Percentiles rank a stretch among this genome's conserved stretches.
Evolutionary conservation across 352 stramenopile genomes (phyloP).

Genomic region (Globisporangium carolinianum): DNA sequence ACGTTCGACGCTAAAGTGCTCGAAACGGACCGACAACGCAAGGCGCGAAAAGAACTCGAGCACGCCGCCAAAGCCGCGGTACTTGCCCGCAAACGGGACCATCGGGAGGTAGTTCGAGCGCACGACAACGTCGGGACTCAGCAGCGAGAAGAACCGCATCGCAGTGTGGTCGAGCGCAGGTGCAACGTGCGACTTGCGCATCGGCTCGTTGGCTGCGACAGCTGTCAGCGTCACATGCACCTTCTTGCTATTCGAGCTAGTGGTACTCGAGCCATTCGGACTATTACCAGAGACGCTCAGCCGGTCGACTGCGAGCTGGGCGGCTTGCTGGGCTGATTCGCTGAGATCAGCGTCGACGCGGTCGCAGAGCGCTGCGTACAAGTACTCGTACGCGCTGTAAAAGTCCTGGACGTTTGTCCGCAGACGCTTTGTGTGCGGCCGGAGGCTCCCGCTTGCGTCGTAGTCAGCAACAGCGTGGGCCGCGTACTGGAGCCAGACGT

Average conservation of each 20-base stretch:
- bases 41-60: conserved; percentile 75
- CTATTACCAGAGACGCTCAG: background rate
- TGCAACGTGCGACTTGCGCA: conserved; percentile 35
- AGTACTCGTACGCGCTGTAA: conserved; percentile 71
- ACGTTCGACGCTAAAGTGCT: conserved; percentile 72
- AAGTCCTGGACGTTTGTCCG: conserved; percentile 60
- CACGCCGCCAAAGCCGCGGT: conserved; percentile 63
- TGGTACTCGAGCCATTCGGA: conserved; percentile 2
- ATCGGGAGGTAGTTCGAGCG: conserved; percentile 87
- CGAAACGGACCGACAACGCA: conserved; percentile 56
- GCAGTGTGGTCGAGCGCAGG: conserved; percentile 56
- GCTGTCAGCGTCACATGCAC: conserved; percentile 33
- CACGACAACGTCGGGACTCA: conserved; percentile 70
- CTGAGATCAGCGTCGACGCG: conserved; percentile 35
- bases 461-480: conserved; percentile 53
- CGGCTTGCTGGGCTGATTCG: background rate
- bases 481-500: conserved; percentile 77
- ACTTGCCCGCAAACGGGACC: conserved; percentile 85
- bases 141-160: conserved; percentile 69
- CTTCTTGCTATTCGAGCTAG: conserved; percentile 34
- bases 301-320: background rate
- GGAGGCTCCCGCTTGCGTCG: conserved; percentile 26
- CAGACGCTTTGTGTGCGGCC: conserved; percentile 21
- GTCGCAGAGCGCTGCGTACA: conserved; percentile 54
- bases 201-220: conserved; percentile 42